Percentiles rank a stretch among this genome's conserved stretches.
Conservation (phyloP, 208 protist genomes). For the Porcisia deanei region DNA sequence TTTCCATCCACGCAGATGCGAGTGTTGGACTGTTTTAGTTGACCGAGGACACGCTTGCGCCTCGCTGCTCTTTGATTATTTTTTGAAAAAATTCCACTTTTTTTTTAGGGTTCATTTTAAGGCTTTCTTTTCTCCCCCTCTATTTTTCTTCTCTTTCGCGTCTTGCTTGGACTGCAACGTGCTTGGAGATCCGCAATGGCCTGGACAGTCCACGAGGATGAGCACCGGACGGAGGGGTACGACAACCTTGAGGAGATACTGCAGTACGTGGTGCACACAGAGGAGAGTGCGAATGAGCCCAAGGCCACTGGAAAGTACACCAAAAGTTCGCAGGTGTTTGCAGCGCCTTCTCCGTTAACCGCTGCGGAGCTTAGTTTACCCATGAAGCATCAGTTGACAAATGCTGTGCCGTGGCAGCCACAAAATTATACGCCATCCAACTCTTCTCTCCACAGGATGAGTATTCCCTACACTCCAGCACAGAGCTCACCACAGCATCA, state of each 20-base stretch:
- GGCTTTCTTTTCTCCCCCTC: neutral
- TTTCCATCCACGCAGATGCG: neutral
- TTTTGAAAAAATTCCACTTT: too few relatives aligned
- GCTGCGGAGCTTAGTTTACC: constrained; percentile 38
- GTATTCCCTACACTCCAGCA: constrained; percentile 16
- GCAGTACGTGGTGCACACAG: constrained; percentile 40
- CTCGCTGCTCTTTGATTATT: constrained; percentile 6
- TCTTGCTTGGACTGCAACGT: neutral
- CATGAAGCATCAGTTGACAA: constrained; percentile 41
- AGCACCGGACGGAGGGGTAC: constrained; percentile 60
- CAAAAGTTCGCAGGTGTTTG: constrained; percentile 79
- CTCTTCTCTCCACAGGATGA: constrained; percentile 29
- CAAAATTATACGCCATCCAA: constrained; percentile 31
- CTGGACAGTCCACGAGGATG: constrained; percentile 89
- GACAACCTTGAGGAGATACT: constrained; percentile 51
- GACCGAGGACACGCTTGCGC: neutral
- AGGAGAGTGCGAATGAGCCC: constrained; percentile 24
- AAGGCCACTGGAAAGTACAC: constrained; percentile 68
- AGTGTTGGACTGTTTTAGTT: neutral
- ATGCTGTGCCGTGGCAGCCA: constrained; percentile 36
- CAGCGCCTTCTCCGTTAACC: constrained; percentile 42
- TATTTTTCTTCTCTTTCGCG: neutral
- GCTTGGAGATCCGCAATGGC: constrained; percentile 19
- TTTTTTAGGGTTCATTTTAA: neutral
- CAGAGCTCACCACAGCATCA: constrained; percentile 23